Percentiles rank a stretch among this genome's conserved stretches.
Conservation (phyloP, 2,329 filamentous ascomycete species). For the Amauroascus verrucosus region DNA sequence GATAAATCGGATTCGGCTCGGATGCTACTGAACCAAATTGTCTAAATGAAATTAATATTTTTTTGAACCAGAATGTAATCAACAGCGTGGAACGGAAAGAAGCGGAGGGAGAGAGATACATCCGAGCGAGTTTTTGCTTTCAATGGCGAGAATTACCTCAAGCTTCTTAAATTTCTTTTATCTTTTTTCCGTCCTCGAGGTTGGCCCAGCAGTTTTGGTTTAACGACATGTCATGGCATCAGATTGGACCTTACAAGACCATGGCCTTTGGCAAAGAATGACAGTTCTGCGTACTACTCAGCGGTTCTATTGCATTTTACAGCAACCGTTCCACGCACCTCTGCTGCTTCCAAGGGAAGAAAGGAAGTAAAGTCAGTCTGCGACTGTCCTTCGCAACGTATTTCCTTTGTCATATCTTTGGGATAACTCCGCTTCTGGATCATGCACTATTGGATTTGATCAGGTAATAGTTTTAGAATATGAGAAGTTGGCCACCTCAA, state of each 20-base stretch:
- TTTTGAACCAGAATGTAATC: slow-evolving; percentile 27
- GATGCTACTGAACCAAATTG: slow-evolving; percentile 17
- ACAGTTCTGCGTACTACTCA: background rate
- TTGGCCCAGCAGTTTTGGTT: slow-evolving; percentile 39
- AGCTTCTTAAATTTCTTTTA: slow-evolving; percentile 1
- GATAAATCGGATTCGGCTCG: slow-evolving; percentile 27
- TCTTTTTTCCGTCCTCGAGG: slow-evolving; percentile 28
- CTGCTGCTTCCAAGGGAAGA: slow-evolving; percentile 15
- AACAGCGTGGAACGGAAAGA: slow-evolving; percentile 22
- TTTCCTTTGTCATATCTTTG: slow-evolving; percentile 20
- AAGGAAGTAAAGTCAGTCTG: slow-evolving; percentile 21
- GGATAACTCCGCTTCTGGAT: slow-evolving; percentile 18
- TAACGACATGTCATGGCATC: slow-evolving; percentile 13
- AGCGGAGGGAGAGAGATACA: slow-evolving; percentile 5
- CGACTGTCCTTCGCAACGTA: slow-evolving; percentile 25
- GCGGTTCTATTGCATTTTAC: slow-evolving; percentile 3
- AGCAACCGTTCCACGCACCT: background rate
- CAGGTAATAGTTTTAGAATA: slow-evolving; percentile 28
- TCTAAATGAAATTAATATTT: slow-evolving; percentile 20
- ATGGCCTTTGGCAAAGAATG: background rate
- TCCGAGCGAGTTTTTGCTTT: slow-evolving; percentile 12
- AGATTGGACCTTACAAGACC: slow-evolving; percentile 14
- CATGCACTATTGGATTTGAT: slow-evolving; percentile 24
- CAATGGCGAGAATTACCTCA: background rate
- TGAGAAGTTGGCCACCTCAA: slow-evolving; percentile 39